Evolutionary conservation across 305 asterid species (phyloP).

Genomic region (Fraxinus ornus): DNA sequence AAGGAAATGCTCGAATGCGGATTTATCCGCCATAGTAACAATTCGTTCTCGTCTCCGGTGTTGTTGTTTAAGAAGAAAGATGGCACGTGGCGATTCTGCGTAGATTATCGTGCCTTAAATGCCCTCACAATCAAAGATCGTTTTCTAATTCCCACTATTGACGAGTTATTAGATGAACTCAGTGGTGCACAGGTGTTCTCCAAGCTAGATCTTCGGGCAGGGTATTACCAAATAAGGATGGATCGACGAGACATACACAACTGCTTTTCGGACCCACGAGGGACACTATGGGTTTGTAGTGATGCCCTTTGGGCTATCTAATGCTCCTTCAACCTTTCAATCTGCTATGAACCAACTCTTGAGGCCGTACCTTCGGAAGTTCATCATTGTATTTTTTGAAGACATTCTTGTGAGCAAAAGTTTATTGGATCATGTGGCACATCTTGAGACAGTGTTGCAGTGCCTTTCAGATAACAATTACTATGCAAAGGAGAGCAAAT

Average conservation of each 20-base stretch:
- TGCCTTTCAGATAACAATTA: not conserved
- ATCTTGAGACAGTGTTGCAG: not conserved
- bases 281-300: too few relatives aligned
- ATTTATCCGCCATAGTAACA: not conserved
- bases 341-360: not conserved
- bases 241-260: too few relatives aligned
- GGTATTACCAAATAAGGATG: too few relatives aligned
- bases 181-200: too few relatives aligned
- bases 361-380: not conserved
- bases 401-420: slow-evolving; percentile 1
- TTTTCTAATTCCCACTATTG: too few relatives aligned
- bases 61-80: not conserved
- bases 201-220: too few relatives aligned
- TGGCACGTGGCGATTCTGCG: not conserved
- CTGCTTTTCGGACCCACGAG: too few relatives aligned
- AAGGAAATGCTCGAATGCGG: not conserved
- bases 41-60: not conserved
- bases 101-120: too few relatives aligned
- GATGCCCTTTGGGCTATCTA: too few relatives aligned
- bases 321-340: not conserved
- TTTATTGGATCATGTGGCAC: not conserved
- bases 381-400: not conserved
- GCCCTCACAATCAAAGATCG: too few relatives aligned
- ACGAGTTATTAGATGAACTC: too few relatives aligned
- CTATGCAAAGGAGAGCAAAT: too few relatives aligned